Evolutionary conservation across 352 stramenopile species (phyloP).

Genomic region (Globisporangium perplexum): DNA sequence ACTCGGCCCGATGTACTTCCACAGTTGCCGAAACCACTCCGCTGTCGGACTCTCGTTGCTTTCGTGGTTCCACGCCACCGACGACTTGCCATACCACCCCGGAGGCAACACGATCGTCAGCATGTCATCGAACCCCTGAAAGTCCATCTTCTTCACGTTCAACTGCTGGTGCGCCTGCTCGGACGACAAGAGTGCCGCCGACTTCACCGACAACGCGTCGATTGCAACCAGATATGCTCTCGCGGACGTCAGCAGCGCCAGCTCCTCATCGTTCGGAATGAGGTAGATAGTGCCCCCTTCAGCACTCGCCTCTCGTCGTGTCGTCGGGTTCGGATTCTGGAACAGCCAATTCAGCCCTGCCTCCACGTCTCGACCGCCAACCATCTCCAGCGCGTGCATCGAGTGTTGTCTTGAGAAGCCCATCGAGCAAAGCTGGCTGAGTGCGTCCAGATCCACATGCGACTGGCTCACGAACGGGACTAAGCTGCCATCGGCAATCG

Average conservation of each 20-base stretch:
- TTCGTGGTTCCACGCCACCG: constrained; percentile 23
- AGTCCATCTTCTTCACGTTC: constrained; percentile 48
- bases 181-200: constrained; percentile 29
- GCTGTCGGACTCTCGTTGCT: constrained; percentile 23
- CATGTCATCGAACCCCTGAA: constrained; percentile 50
- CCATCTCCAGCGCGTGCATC: constrained; percentile 26
- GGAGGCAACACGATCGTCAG: constrained; percentile 38
- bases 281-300: constrained; percentile 19
- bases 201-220: constrained; percentile 21
- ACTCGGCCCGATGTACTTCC: constrained; percentile 52
- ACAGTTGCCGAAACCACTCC: constrained; percentile 59
- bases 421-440: constrained; percentile 60
- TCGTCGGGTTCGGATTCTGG: constrained; percentile 38
- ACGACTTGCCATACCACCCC: constrained; percentile 34
- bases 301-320: background rate
- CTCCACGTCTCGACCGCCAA: constrained; percentile 36
- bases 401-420: constrained; percentile 52
- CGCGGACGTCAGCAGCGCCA: constrained; percentile 33
- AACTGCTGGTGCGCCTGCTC: constrained; percentile 19
- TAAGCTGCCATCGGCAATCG: constrained; percentile 47
- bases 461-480: constrained; percentile 24
- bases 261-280: constrained; percentile 39
- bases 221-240: constrained; percentile 33
- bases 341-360: constrained; percentile 61
- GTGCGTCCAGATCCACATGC: constrained; percentile 19